Conservation (phyloP, 192 early-diverging fungal genomes). For the Mortierella hygrophila region DNA sequence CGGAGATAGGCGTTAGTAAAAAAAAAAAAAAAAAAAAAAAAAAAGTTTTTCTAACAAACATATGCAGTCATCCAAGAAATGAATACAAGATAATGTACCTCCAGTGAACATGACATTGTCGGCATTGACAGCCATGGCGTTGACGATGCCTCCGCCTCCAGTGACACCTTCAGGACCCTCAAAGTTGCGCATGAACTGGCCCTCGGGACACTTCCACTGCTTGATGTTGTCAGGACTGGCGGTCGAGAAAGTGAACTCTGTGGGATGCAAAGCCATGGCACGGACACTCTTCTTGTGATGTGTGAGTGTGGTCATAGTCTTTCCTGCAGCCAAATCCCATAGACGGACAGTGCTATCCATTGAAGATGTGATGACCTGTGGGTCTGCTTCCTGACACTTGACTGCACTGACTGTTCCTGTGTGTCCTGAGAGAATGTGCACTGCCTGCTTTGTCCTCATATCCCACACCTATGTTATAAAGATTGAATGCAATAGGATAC, state of each 20-base stretch:
- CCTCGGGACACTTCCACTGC: slow-evolving; percentile 97
- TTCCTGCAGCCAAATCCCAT: slow-evolving; percentile 98
- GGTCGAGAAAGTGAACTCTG: slow-evolving; percentile 93
- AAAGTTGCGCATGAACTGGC: slow-evolving; percentile 96
- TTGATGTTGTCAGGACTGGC: slow-evolving; percentile 93
- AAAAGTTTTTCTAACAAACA: neutral
- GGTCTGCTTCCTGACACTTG: slow-evolving; percentile 94
- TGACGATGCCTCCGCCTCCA: slow-evolving; percentile 90
- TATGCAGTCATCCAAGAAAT: neutral
- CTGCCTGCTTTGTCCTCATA: slow-evolving; percentile 94
- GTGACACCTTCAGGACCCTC: slow-evolving; percentile 87
- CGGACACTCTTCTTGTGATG: slow-evolving; percentile 99
- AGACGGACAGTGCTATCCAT: slow-evolving; percentile 94
- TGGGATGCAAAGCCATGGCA: slow-evolving; percentile 91
- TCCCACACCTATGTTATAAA: slow-evolving; percentile 87
- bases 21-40: too few relatives aligned
- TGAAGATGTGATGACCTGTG: slow-evolving; percentile 95
- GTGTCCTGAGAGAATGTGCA: slow-evolving; percentile 93
- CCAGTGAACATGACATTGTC: slow-evolving; percentile 97
- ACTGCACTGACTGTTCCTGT: slow-evolving; percentile 87
- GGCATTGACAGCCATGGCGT: slow-evolving; percentile 88
- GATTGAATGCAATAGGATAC: neutral
- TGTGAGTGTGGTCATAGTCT: slow-evolving; percentile 92
- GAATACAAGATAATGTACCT: slow-evolving; percentile 63
- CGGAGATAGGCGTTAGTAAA: neutral